These are phyloP conservation scores for Scheffersomyces parashehatae DNA, from an alignment of 1,139 yeast genomes.

Conservation along the genomic window DNA sequence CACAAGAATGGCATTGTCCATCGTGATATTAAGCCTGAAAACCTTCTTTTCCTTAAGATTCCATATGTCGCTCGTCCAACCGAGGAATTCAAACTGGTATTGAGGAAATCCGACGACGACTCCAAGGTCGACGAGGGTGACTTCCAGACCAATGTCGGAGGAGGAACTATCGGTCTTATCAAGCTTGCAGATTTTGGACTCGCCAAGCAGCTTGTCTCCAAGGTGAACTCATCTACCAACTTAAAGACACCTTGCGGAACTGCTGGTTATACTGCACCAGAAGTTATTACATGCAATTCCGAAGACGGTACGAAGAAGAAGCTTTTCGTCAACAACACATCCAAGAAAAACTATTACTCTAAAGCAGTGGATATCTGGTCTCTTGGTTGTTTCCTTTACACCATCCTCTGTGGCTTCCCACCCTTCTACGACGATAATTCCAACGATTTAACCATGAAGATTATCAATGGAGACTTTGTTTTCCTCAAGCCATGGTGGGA, in stretches of 20 bases:
- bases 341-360: slow-evolving; percentile 76
- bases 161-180: slow-evolving; percentile 84
- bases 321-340: slow-evolving; percentile 18
- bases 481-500: slow-evolving; percentile 98
- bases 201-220: slow-evolving; percentile 68
- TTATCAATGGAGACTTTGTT: slow-evolving; percentile 78
- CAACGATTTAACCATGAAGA: slow-evolving; percentile 78
- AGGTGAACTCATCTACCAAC: slow-evolving; percentile 24
- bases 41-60: slow-evolving; percentile 63
- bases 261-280: slow-evolving; percentile 92
- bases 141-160: slow-evolving; percentile 75
- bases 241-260: slow-evolving; percentile 91
- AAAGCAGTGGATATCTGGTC: slow-evolving; percentile 97
- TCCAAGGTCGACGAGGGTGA: slow-evolving; percentile 85
- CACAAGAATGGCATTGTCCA: slow-evolving; percentile 91
- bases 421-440: slow-evolving; percentile 92
- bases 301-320: slow-evolving; percentile 11
- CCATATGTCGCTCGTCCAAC: slow-evolving; percentile 45
- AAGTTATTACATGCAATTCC: slow-evolving; percentile 61
- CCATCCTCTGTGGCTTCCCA: slow-evolving; percentile 91
- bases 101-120: slow-evolving; percentile 74
- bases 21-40: slow-evolving; percentile 94
- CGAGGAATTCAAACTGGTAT: slow-evolving; percentile 39
- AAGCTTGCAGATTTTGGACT: slow-evolving; percentile 93
- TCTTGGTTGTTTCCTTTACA: slow-evolving; percentile 87